Evolutionary conservation across 768 basidiomycete genomes (phyloP).

Genomic region (Lepiota brunneoincarnata): DNA sequence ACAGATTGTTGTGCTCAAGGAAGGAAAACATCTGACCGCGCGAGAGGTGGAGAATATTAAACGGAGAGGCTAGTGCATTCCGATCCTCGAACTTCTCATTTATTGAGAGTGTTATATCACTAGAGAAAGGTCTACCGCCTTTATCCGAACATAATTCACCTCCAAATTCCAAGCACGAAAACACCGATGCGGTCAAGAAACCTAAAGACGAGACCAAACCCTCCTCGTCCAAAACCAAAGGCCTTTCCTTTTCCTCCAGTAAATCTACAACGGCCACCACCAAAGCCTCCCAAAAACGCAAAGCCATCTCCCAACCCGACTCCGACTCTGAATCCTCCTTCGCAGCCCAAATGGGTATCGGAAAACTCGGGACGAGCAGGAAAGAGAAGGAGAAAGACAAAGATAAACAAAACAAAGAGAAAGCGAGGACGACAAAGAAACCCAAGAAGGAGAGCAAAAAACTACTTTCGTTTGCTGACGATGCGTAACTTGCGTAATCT

Average conservation of each 20-base stretch:
- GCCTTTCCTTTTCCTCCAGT: slow-evolving; percentile 44
- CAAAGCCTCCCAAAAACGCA: slow-evolving; percentile 35
- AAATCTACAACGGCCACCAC: slow-evolving; percentile 28
- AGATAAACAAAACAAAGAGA: slow-evolving; percentile 31
- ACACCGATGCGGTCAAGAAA: slow-evolving; percentile 18
- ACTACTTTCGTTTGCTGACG: slow-evolving; percentile 59
- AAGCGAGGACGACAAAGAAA: slow-evolving; percentile 48
- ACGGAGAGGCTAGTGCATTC: slow-evolving; percentile 54
- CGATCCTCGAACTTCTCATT: not conserved
- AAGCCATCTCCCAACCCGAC: slow-evolving; percentile 32
- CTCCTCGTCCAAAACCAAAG: slow-evolving; percentile 16
- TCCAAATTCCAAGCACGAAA: slow-evolving; percentile 16
- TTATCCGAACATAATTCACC: slow-evolving; percentile 38
- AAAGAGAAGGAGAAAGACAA: slow-evolving; percentile 19
- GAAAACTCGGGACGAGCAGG: slow-evolving; percentile 18
- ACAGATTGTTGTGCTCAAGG: slow-evolving; percentile 83
- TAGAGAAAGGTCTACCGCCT: slow-evolving; percentile 62
- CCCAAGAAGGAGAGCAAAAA: slow-evolving; percentile 48
- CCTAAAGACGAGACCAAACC: slow-evolving; percentile 17
- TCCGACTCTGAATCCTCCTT: slow-evolving; percentile 17
- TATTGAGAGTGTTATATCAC: not conserved
- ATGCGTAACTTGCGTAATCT: slow-evolving; percentile 34
- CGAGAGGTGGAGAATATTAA: slow-evolving; percentile 76
- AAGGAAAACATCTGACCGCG: slow-evolving; percentile 83
- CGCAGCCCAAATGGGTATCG: slow-evolving; percentile 17